phyloP scores from a whole-genome alignment of 768 basidiomycete species.

The Hygrophorus russula region DNA sequence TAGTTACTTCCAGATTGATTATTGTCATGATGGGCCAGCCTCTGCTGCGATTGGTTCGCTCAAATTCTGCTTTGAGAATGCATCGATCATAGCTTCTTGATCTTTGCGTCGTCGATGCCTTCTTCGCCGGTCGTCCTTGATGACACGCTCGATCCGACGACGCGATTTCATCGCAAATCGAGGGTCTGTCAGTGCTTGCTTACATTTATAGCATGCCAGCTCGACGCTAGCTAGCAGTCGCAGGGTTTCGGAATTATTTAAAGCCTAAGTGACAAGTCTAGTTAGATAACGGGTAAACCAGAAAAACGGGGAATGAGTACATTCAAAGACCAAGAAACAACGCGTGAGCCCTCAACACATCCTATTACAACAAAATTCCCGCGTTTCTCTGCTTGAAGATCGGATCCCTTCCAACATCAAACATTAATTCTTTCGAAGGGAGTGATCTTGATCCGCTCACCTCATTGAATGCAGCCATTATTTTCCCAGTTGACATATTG shows the following conservation, averaged over 20 bases:
- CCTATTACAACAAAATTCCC: constrained; percentile 83
- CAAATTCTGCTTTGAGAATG: constrained; percentile 53
- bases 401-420: constrained; percentile 32
- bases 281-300: constrained; percentile 1
- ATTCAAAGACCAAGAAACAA: constrained; percentile 81
- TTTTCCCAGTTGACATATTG: constrained; percentile 51
- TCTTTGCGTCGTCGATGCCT: constrained; percentile 77
- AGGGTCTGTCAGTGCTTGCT: constrained; percentile 58
- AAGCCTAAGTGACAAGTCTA: constrained; percentile 34
- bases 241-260: constrained; percentile 76
- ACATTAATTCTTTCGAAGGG: background rate
- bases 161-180: constrained; percentile 50
- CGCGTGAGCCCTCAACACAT: constrained; percentile 60
- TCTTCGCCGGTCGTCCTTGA: constrained; percentile 75
- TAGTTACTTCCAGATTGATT: background rate
- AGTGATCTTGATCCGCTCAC: constrained; percentile 23
- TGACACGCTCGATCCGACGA: constrained; percentile 66
- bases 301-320: constrained; percentile 29
- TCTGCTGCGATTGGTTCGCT: constrained; percentile 7
- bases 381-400: constrained; percentile 77
- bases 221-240: constrained; percentile 77
- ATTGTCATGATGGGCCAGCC: background rate
- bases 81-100: constrained; percentile 72
- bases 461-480: constrained; percentile 61
- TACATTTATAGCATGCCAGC: constrained; percentile 72